Evolutionary conservation across 371 early-diverging fungal genomes (phyloP).

Genomic region (Mucor velutinosus): DNA sequence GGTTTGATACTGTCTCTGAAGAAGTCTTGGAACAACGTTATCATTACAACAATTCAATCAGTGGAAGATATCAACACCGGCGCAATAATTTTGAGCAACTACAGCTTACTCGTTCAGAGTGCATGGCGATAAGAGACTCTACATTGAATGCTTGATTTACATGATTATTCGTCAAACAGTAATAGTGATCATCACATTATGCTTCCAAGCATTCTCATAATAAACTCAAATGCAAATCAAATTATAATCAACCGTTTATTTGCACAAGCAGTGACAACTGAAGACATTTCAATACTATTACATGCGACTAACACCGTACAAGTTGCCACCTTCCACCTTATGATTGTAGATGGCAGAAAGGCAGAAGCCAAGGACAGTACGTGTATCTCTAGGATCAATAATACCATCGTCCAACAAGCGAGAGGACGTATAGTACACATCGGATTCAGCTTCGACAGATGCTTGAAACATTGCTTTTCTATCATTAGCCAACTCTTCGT

Average conservation of each 20-base stretch:
- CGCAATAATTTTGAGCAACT: neutral
- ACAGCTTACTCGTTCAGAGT: neutral
- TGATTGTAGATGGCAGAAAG: slow-evolving; percentile 62
- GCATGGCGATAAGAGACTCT: neutral
- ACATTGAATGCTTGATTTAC: neutral
- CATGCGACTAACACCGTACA: slow-evolving; percentile 76
- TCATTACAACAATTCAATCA: neutral
- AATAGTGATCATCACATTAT: neutral
- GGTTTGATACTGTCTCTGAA: neutral
- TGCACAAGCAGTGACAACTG: neutral
- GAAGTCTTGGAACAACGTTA: neutral
- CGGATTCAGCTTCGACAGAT: slow-evolving; percentile 69
- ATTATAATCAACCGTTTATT: neutral
- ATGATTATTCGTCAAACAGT: neutral
- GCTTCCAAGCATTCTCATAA: too few species aligned
- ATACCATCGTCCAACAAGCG: slow-evolving; percentile 71
- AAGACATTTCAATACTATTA: slow-evolving; percentile 21
- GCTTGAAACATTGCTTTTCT: slow-evolving; percentile 63
- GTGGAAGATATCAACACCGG: neutral
- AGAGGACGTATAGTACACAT: slow-evolving; percentile 74
- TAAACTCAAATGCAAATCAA: neutral
- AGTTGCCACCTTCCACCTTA: slow-evolving; percentile 65
- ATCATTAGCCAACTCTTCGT: slow-evolving; percentile 63
- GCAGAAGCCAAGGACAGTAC: slow-evolving; percentile 64
- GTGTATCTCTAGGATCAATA: slow-evolving; percentile 71